Conservation (phyloP, 1,284 basidiomycete genomes). For the Marasmius sp. region DNA sequence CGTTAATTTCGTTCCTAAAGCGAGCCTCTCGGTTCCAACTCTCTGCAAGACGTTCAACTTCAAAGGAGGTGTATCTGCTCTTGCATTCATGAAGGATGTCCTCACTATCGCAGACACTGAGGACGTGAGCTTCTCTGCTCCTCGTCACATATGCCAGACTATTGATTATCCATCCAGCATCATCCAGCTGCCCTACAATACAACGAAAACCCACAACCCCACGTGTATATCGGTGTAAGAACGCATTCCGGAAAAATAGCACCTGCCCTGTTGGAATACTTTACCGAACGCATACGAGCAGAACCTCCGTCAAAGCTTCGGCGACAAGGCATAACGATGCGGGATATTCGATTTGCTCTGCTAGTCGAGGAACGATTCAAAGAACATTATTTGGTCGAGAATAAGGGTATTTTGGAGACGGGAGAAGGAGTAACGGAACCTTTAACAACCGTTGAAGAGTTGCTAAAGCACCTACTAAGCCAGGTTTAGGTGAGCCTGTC, state of each 20-base stretch:
- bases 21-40: neutral
- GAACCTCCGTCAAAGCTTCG: neutral
- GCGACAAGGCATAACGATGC: constrained; percentile 1
- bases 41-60: neutral
- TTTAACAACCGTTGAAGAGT: neutral
- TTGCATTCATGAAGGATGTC: constrained; percentile 1
- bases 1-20: neutral
- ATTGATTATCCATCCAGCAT: neutral
- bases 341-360: constrained; percentile 2
- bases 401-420: neutral
- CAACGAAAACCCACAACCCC: neutral
- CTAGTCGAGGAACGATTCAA: neutral
- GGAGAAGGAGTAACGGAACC: neutral
- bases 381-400: neutral
- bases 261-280: neutral
- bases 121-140: neutral
- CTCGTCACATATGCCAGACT: neutral
- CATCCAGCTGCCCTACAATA: neutral
- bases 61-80: neutral
- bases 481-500: neutral
- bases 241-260: constrained; percentile 4
- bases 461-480: neutral
- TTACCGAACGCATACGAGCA: neutral
- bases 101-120: constrained; percentile 2
- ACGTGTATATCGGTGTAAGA: neutral